Evolutionary conservation across 2,329 filamentous ascomycete species (phyloP), one percentile per base, ranked within the genome.

Genomic region (Alternaria triticina): DNA sequence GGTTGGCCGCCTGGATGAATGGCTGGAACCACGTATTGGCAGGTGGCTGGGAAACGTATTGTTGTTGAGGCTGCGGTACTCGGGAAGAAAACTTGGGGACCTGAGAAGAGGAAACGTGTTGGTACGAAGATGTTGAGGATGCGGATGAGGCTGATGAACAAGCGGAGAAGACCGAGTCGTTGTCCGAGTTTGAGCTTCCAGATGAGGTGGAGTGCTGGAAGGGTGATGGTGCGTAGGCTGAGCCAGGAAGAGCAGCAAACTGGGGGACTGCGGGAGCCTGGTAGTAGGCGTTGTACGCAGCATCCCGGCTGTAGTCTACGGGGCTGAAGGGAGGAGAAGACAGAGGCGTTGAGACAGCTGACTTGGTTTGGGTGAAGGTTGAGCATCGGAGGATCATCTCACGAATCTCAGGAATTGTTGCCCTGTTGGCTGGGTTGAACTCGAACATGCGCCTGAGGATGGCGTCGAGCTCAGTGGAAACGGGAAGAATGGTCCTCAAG

Each of bases 361-460:
- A 79, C 76, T 78, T 82, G 65, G 69, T 36, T n/a, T 83, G 62
- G 78, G 91, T 96, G 79, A 97, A 93, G 68, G 85, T 84, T 30
- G 90, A 85, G 84, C 94, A 97, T 67, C 88, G 86, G 73, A 91
- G 79, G 77, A 98, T 96, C 77, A 91, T 85, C 70, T 88, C 85
- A 75, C 91, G 89, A 59, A 99, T 87, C 81, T 97, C 92, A 59
- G 88, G 82, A 67, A 99, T 87, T 60, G 90, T 90, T 76, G 97
- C 94, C 79, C 96, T 87, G 78, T 93, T 89, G 74, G 89, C 86
- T 61, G 96, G 94, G 81, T 96, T 90, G 79, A 89, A 88, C 76
- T 95, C 90, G 80, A 99, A 99, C 74, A 98, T 92, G 75, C 91
- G 89, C 70, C 89, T 90, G 73, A 99, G 83, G 68, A 99, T 96